Percentiles rank a stretch among this genome's conserved stretches.
These are phyloP conservation scores for Serendipita vermifera DNA, from an alignment of 768 basidiomycete species.

Conservation along the genomic window DNA sequence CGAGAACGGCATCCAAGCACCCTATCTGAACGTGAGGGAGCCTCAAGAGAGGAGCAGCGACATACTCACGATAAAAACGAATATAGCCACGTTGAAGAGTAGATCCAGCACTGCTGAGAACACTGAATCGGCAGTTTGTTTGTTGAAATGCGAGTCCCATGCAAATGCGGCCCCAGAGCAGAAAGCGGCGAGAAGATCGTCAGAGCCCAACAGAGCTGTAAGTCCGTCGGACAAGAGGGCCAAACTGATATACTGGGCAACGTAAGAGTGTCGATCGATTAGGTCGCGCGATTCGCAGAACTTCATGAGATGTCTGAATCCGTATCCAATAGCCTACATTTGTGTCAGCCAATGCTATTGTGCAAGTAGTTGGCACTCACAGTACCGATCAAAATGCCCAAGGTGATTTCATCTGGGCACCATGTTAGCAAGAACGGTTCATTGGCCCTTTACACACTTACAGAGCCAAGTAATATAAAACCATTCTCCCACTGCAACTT, in stretches of 20 bases:
- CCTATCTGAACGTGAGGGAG: constrained; percentile 68
- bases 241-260: constrained; percentile 81
- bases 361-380: too few relatives aligned
- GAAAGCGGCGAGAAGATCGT: constrained; percentile 91
- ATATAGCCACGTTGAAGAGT: constrained; percentile 74
- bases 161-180: constrained; percentile 92
- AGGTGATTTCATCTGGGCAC: constrained; percentile 53
- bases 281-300: constrained; percentile 77
- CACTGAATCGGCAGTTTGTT: constrained; percentile 85
- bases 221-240: constrained; percentile 77
- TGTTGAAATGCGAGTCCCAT: constrained; percentile 91
- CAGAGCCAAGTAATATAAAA: constrained; percentile 76
- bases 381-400: constrained; percentile 60
- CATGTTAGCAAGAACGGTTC: constrained; percentile 13
- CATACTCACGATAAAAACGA: constrained; percentile 6
- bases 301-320: constrained; percentile 82
- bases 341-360: too few relatives aligned
- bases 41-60: not conserved
- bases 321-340: constrained; percentile 50
- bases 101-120: constrained; percentile 95
- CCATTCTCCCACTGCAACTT: constrained; percentile 73
- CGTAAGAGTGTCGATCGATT: constrained; percentile 88
- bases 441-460: constrained; percentile 28
- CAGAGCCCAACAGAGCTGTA: constrained; percentile 73
- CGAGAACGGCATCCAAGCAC: constrained; percentile 93